Evolutionary conservation across 257 asterid genomes (phyloP), one percentile per base, ranked within the genome.

Genomic region (Rauvolfia tetraphylla): DNA sequence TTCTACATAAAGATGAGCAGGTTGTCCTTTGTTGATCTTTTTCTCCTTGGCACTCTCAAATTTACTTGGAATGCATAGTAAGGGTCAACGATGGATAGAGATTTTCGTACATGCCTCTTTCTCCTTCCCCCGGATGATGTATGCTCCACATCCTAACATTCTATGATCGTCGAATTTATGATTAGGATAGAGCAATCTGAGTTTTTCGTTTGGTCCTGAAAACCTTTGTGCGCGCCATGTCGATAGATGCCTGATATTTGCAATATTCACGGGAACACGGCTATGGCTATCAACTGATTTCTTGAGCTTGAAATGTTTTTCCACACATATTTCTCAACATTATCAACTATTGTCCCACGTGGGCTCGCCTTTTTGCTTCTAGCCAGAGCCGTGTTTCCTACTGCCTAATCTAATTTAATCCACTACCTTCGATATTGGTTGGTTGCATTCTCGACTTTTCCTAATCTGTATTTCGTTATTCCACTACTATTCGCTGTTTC

Each of bases 1-100:
- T 76, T 76, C 53, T 68, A 34, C 74, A 39, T 29, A 79, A 48
- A 69, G 78, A 78, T 44, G 53, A 81, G 78, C 85, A 86, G 90
- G 96, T 87, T 76, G 57, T 53, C 27, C 71, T 63, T 71, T 57
- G 76, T 77, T 69, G 31, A 34, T 31, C 69, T 34, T 75, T 72
- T 66, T 62, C n/a, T 57, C 57, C 4, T 9, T 25, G 39, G 77
- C 75, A 56, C 57, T 23, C 22, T 62, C 63, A 38, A 51, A n/a
- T 38, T 54, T 41, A 27, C 54, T 17, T 66, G 34, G 74, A 18
- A 23, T 56, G 62, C 31, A 56, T 56, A 22, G 31, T 56, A 41
- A 41, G 8, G 5, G 44, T 41, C 29, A 56, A 56, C 9, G 62
- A 23, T 23, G 12, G 62, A 56, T 23, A 56, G 31, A 56, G 31